Conservation (phyloP, 305 asterid species). For the Lippia alba region DNA sequence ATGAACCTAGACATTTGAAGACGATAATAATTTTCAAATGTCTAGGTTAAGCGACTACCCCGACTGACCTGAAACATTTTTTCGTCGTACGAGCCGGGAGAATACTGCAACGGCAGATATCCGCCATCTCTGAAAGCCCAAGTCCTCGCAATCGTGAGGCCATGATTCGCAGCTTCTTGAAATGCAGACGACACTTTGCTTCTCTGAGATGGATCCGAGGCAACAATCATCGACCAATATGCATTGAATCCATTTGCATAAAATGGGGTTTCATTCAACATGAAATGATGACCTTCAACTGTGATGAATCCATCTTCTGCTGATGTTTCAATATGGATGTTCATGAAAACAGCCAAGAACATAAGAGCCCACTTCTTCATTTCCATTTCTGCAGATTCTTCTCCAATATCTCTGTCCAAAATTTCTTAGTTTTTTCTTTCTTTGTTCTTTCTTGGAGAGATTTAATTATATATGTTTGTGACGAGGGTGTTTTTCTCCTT, state of each 20-base stretch:
- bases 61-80: slow-evolving; percentile 57
- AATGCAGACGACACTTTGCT: slow-evolving; percentile 50
- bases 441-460: not conserved
- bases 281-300: slow-evolving; percentile 49
- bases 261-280: slow-evolving; percentile 52
- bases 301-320: slow-evolving; percentile 53
- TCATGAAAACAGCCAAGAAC: slow-evolving; percentile 32
- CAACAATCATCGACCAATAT: slow-evolving; percentile 69
- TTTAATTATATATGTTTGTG: not conserved
- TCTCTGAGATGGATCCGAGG: slow-evolving; percentile 60
- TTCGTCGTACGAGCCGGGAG: slow-evolving; percentile 69
- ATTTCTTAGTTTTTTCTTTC: not conserved
- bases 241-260: slow-evolving; percentile 79
- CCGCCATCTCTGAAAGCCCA: slow-evolving; percentile 85
- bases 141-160: slow-evolving; percentile 61
- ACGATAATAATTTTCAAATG: too few relatives aligned
- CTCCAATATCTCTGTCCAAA: not conserved
- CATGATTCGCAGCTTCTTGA: slow-evolving; percentile 52
- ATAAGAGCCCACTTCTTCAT: slow-evolving; percentile 32
- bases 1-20: too few relatives aligned
- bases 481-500: not conserved
- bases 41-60: not conserved
- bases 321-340: slow-evolving; percentile 32
- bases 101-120: slow-evolving; percentile 51
- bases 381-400: not conserved